Conservation (phyloP, 2,329 filamentous ascomycete genomes). For the Parascedosporium putredinis region DNA sequence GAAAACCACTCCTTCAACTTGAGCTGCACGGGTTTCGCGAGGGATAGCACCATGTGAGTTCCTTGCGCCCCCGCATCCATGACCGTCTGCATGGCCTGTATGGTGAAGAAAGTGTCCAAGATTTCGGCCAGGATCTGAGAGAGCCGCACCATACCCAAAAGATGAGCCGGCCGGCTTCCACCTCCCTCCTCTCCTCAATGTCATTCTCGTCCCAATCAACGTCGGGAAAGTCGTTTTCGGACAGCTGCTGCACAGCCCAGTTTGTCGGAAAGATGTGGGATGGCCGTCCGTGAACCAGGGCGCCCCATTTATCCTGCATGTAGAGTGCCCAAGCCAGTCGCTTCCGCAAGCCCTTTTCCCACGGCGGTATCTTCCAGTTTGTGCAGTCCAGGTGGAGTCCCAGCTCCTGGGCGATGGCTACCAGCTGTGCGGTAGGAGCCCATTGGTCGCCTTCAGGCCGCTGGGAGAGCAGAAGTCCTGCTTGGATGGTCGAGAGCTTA, state of each 20-base stretch:
- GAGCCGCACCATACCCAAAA: constrained; percentile 69
- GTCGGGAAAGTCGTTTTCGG: constrained; percentile 61
- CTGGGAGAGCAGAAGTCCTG: constrained; percentile 64
- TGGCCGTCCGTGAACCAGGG: constrained; percentile 73
- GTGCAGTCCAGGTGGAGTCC: constrained; percentile 83
- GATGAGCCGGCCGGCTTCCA: constrained; percentile 57
- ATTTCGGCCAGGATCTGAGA: constrained; percentile 70
- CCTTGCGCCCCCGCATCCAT: constrained; percentile 56
- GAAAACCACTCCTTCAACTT: constrained; percentile 77
- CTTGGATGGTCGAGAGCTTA: constrained; percentile 72
- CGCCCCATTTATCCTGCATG: constrained; percentile 90
- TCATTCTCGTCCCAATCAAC: constrained; percentile 55
- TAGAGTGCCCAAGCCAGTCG: constrained; percentile 84
- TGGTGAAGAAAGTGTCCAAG: constrained; percentile 72
- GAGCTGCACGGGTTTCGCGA: constrained; percentile 73
- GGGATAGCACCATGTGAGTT: constrained; percentile 60
- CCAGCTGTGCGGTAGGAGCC: constrained; percentile 76
- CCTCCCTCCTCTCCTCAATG: constrained; percentile 51
- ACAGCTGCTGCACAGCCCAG: constrained; percentile 66
- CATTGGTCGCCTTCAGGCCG: constrained; percentile 69
- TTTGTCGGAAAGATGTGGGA: constrained; percentile 61
- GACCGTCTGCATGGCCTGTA: constrained; percentile 63
- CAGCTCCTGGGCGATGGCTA: constrained; percentile 78
- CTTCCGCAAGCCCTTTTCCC: constrained; percentile 78
- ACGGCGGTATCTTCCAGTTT: constrained; percentile 75